Conservation (phyloP, 306 rosid genomes). For the Medicago truncatula region DNA sequence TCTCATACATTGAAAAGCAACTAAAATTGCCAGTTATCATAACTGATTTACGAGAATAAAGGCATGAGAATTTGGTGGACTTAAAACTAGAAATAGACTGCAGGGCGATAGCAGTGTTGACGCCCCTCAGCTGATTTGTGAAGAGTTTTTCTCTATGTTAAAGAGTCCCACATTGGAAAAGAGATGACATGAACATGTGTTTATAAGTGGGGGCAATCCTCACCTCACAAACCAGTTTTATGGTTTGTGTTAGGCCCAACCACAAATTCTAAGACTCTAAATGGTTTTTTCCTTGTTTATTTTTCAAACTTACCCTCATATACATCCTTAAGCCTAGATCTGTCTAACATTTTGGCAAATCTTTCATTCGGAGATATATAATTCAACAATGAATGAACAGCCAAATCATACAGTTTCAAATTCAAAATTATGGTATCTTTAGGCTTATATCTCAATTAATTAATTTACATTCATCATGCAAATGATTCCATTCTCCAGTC, state of each 20-base stretch:
- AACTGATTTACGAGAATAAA: no score
- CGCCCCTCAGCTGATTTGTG: no score
- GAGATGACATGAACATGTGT: no score
- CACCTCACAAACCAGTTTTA: no score
- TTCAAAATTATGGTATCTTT: conserved; percentile 21
- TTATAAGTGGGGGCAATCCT: no score
- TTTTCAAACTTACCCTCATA: background rate
- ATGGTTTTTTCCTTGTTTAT: background rate
- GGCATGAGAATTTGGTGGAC: background rate
- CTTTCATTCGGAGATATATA: conserved; percentile 8
- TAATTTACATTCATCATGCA: background rate
- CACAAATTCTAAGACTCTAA: no score
- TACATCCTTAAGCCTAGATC: conserved; percentile 5
- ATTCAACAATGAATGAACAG: conserved; percentile 12
- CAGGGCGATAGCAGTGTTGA: background rate
- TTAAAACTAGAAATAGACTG: background rate
- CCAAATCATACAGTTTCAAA: conserved; percentile 10
- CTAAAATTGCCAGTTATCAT: no score
- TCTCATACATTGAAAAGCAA: no score
- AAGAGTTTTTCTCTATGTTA: background rate
- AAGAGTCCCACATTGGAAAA: no score
- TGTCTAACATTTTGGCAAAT: background rate
- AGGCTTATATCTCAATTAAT: conserved; percentile 23
- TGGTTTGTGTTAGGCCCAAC: no score
- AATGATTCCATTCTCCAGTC: conserved; percentile 27